These are phyloP conservation scores for Podospora appendiculata DNA, from an alignment of 495 filamentous ascomycete species.

Conservation along the genomic window DNA sequence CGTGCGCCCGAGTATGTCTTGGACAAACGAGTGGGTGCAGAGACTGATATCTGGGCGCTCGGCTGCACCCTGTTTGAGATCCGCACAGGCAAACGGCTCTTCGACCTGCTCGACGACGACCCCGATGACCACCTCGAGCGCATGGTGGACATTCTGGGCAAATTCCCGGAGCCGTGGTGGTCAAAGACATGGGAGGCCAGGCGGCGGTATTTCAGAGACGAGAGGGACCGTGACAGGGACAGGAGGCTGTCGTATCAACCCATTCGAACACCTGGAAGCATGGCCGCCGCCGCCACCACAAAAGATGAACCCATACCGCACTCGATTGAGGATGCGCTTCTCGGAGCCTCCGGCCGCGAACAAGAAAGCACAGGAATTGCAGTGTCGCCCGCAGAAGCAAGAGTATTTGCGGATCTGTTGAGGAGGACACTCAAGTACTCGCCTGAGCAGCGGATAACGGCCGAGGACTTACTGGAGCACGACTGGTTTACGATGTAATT, in stretches of 20 bases:
- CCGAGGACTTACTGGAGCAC: slow-evolving; percentile 12
- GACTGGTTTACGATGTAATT: slow-evolving; percentile 11
- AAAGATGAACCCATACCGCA: neutral
- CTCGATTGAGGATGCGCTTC: slow-evolving; percentile 10
- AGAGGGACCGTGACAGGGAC: slow-evolving; percentile 3
- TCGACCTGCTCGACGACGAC: slow-evolving; percentile 16
- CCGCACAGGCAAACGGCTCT: slow-evolving; percentile 20
- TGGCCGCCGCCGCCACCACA: neutral
- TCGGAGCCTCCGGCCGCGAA: neutral
- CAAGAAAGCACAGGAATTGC: neutral
- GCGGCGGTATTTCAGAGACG: slow-evolving; percentile 12
- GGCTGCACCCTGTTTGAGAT: slow-evolving; percentile 29
- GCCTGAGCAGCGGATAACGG: slow-evolving; percentile 13
- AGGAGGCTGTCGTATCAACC: too few relatives aligned
- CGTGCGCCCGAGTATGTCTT: slow-evolving; percentile 24
- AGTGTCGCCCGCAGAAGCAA: neutral
- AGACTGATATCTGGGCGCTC: slow-evolving; percentile 25
- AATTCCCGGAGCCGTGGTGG: slow-evolving; percentile 27
- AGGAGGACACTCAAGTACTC: slow-evolving; percentile 9
- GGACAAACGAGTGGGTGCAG: slow-evolving; percentile 11
- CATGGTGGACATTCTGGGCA: slow-evolving; percentile 22
- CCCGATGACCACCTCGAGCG: slow-evolving; percentile 17
- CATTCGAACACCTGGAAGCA: too few relatives aligned
- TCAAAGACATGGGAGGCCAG: slow-evolving; percentile 18
- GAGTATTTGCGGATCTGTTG: slow-evolving; percentile 15